A percentile compares a stretch with the other conserved stretches of the same genome.
phyloP scores from a whole-genome alignment of 2,329 filamentous ascomycete species.

The Pseudovirgaria hyperparasitica region DNA sequence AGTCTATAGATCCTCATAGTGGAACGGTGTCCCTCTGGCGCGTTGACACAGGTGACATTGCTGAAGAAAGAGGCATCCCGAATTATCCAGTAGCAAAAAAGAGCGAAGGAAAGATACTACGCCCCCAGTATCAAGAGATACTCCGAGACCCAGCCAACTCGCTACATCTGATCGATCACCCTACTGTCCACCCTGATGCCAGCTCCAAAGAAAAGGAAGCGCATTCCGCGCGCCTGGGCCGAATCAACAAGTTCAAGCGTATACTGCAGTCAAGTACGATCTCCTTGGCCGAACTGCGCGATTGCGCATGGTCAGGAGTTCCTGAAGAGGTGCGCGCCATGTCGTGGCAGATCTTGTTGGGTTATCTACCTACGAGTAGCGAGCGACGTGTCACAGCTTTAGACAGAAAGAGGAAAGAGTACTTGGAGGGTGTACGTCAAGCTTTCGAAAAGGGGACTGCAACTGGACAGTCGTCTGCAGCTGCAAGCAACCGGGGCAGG shows the following conservation, averaged over 20 bases:
- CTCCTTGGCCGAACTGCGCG: slow-evolving; percentile 67
- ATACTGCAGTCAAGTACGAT: slow-evolving; percentile 89
- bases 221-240: slow-evolving; percentile 73
- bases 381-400: slow-evolving; percentile 81
- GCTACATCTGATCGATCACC: slow-evolving; percentile 84
- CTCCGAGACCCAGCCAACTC: slow-evolving; percentile 78
- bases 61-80: slow-evolving; percentile 71
- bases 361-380: slow-evolving; percentile 92
- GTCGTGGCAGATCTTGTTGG: slow-evolving; percentile 95
- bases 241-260: slow-evolving; percentile 98
- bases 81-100: slow-evolving; percentile 83
- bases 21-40: slow-evolving; percentile 31
- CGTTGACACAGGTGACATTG: slow-evolving; percentile 79
- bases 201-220: slow-evolving; percentile 74
- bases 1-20: slow-evolving; percentile 5
- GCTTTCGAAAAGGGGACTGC: slow-evolving; percentile 45
- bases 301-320: slow-evolving; percentile 85
- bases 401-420: slow-evolving; percentile 91
- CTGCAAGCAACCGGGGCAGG: slow-evolving; percentile 41
- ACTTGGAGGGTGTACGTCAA: slow-evolving; percentile 74
- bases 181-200: slow-evolving; percentile 58
- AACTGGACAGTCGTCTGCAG: slow-evolving; percentile 28
- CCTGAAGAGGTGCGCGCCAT: slow-evolving; percentile 93
- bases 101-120: slow-evolving; percentile 84
- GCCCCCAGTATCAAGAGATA: slow-evolving; percentile 97